These are phyloP conservation scores for Tremella mesenterica DNA, from an alignment of 768 basidiomycete species.

Conservation along the genomic window DNA sequence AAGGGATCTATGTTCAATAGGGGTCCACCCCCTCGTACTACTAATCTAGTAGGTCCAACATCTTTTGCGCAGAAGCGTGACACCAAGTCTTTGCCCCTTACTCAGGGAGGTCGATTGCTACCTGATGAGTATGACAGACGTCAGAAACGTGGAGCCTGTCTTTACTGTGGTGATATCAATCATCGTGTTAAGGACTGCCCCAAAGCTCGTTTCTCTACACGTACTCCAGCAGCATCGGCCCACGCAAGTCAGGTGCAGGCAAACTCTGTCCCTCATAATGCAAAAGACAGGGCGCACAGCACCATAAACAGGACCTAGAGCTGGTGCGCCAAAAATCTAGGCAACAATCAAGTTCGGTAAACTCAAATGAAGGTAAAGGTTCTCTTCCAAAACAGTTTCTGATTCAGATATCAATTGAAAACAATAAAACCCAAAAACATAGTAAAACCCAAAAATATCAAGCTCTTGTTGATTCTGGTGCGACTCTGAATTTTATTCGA, in stretches of 20 bases:
- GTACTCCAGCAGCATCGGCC: background rate
- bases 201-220: background rate
- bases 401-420: background rate
- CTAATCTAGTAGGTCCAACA: too few species aligned
- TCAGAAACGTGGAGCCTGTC: background rate
- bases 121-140: background rate
- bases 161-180: background rate
- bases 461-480: background rate
- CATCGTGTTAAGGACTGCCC: background rate
- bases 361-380: background rate
- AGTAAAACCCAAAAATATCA: background rate
- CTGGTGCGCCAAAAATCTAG: background rate
- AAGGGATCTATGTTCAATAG: background rate
- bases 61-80: too few species aligned
- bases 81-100: background rate
- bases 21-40: background rate
- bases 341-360: background rate
- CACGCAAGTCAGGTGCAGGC: background rate
- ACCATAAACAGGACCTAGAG: background rate
- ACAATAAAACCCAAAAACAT: background rate
- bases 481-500: background rate
- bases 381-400: background rate
- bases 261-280: background rate
- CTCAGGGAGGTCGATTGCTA: background rate
- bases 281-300: constrained; percentile 1